Evolutionary conservation across 2,329 filamentous ascomycete genomes (phyloP).

Genomic region (Myrmaecium sp.): DNA sequence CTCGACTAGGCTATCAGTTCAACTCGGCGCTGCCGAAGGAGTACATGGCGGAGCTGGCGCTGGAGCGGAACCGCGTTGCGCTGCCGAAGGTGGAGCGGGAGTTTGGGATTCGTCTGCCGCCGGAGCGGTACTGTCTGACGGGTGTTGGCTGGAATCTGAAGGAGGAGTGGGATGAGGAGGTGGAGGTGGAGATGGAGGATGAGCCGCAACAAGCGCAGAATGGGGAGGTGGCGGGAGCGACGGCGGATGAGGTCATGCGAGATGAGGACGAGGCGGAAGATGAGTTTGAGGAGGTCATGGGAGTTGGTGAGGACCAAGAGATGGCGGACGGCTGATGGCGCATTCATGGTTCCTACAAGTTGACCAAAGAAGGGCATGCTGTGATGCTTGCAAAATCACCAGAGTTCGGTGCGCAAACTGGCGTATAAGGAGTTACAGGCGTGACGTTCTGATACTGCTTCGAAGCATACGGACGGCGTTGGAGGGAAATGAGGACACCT

Average conservation of each 20-base stretch:
- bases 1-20: conserved; percentile 53
- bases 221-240: conserved; percentile 28
- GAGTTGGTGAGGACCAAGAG: conserved; percentile 12
- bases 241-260: conserved; percentile 17
- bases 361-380: too few species aligned
- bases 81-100: conserved; percentile 40
- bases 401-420: too few species aligned
- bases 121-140: conserved; percentile 44
- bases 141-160: conserved; percentile 39
- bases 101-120: conserved; percentile 41
- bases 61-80: conserved; percentile 49
- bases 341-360: too few species aligned
- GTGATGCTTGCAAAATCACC: too few species aligned
- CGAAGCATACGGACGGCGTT: too few species aligned
- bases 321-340: conserved; percentile 19
- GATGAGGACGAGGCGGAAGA: conserved; percentile 23
- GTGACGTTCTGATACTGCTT: too few species aligned
- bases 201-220: too few species aligned
- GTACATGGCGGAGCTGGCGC: conserved; percentile 58
- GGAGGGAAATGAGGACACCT: too few species aligned
- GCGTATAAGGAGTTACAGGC: too few species aligned
- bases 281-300: conserved; percentile 27
- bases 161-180: conserved; percentile 41
- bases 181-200: conserved; percentile 24
- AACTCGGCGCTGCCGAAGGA: conserved; percentile 50